A percentile compares a stretch with the other conserved stretches of the same genome.
Evolutionary conservation across 2,329 filamentous ascomycete genomes (phyloP).

Genomic region (Verticillium albo-atrum): DNA sequence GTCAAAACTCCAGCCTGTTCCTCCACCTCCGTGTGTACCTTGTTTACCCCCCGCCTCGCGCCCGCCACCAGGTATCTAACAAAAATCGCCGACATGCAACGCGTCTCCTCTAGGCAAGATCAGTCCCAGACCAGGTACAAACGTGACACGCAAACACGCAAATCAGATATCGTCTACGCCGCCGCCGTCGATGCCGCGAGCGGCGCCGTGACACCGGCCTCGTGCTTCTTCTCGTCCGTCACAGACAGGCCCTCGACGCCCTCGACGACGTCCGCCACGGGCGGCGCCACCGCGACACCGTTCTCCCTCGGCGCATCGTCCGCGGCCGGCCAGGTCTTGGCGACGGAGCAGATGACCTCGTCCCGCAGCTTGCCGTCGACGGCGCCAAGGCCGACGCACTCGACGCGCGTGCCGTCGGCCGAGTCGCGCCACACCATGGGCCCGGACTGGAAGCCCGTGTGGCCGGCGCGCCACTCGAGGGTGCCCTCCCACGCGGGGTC

Average conservation of each 20-base stretch:
- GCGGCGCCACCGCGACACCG: no score
- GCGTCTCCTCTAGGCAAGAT: neutral
- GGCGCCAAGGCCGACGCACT: constrained; percentile 50
- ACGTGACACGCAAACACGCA: no score
- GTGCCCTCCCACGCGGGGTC: constrained; percentile 55
- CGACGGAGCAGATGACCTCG: constrained; percentile 47
- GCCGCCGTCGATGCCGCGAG: neutral
- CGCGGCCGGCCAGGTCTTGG: constrained; percentile 31
- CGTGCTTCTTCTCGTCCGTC: constrained; percentile 4
- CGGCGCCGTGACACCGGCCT: neutral
- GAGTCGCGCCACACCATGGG: constrained; percentile 54
- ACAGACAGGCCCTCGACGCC: constrained; percentile 2
- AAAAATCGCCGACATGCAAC: neutral
- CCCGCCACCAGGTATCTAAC: neutral
- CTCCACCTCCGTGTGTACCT: neutral
- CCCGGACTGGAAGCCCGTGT: constrained; percentile 49
- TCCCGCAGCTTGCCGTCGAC: constrained; percentile 37
- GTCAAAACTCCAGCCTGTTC: neutral
- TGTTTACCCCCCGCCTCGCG: neutral
- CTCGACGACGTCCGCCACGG: neutral
- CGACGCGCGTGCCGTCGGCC: constrained; percentile 38
- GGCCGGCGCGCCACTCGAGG: constrained; percentile 47
- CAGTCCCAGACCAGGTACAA: no score
- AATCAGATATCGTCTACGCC: constrained; percentile 3
- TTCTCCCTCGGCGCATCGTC: neutral